Evolutionary conservation across 441 rosid genomes (phyloP).

Genomic region (Mallotus japonicus): DNA sequence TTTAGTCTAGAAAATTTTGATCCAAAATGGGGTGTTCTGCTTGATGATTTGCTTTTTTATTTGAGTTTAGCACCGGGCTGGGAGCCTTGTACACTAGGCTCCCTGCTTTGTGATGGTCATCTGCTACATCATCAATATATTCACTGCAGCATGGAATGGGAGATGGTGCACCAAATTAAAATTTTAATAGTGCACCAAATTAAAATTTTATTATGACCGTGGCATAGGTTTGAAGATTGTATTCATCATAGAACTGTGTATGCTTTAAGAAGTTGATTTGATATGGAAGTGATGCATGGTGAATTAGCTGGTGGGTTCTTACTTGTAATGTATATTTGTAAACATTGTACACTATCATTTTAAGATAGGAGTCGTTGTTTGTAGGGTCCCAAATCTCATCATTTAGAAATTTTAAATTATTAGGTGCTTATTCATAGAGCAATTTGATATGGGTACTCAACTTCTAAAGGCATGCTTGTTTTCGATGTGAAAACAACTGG

Average conservation of each 20-base stretch:
- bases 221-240: not conserved
- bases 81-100: not conserved
- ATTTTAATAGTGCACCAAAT: not conserved
- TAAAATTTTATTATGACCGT: not conserved
- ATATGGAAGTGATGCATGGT: not conserved
- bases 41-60: not conserved
- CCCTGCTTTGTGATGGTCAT: not conserved
- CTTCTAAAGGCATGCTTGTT: too few species aligned
- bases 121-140: not conserved
- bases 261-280: not conserved
- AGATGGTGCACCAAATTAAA: too few species aligned
- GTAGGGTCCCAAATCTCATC: not conserved
- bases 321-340: too few species aligned
- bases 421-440: not conserved
- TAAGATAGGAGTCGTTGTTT: not conserved
- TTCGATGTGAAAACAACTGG: too few species aligned
- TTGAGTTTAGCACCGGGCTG: not conserved
- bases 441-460: not conserved
- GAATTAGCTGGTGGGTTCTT: constrained; percentile 9
- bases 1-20: not conserved
- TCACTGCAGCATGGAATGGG: not conserved
- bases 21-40: not conserved
- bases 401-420: constrained; percentile 2
- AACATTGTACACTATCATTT: not conserved
- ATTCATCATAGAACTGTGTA: not conserved